Evolutionary conservation across 257 asterid genomes (phyloP).

Genomic region (Agastache rugosa): DNA sequence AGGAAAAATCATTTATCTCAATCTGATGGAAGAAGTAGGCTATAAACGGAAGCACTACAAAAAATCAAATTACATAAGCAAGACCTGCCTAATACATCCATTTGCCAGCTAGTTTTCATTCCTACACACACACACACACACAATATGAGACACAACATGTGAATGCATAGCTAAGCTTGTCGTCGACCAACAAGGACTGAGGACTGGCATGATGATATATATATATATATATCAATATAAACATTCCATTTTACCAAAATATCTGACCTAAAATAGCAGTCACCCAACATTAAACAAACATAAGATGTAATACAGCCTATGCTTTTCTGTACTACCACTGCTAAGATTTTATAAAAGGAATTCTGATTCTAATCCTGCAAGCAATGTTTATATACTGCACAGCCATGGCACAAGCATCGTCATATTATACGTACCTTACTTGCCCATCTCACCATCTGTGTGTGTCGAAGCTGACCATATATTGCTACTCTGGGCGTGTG

Average conservation of each 20-base stretch:
- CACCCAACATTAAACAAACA: not conserved
- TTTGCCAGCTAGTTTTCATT: conserved; percentile 4
- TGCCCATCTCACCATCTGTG: not conserved
- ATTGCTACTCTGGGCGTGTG: not conserved
- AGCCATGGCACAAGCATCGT: not conserved
- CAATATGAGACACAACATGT: conserved; percentile 13
- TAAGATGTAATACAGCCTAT: not conserved
- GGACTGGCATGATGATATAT: conserved; percentile 9
- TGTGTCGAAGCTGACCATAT: not conserved
- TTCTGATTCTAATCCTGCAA: conserved; percentile 11
- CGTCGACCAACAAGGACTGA: conserved; percentile 1
- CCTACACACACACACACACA: not conserved
- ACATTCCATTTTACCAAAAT: not conserved
- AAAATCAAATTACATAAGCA: not conserved
- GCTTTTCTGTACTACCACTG: not conserved
- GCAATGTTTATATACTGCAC: conserved; percentile 1
- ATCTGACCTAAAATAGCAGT: not conserved
- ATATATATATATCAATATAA: conserved; percentile 6
- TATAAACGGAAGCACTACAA: too few species aligned
- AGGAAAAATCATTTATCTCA: too few species aligned
- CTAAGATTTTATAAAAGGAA: not conserved
- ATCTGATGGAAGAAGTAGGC: too few species aligned
- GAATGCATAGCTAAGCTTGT: conserved; percentile 24
- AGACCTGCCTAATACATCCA: conserved; percentile 20
- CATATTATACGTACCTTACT: conserved; percentile 20